Percentiles rank a stretch among this genome's conserved stretches.
phyloP scores from a whole-genome alignment of 228 moss, liverwort and hornwort genomes.

The Sphagnum fallax region DNA sequence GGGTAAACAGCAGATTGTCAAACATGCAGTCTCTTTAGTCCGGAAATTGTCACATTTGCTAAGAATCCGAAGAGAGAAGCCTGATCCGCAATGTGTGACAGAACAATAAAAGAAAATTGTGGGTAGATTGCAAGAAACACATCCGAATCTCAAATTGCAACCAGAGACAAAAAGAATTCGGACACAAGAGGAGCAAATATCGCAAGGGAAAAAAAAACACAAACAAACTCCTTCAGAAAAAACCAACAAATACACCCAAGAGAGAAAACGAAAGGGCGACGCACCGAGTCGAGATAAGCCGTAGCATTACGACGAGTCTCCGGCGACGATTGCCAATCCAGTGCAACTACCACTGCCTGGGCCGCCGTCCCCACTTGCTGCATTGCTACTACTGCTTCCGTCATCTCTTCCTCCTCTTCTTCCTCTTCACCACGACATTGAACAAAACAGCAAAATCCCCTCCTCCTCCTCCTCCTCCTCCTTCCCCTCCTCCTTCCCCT shows the following conservation, averaged over 20 bases:
- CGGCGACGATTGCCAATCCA: conserved; percentile 73
- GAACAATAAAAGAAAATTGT: too few relatives aligned
- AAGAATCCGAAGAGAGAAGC: too few relatives aligned
- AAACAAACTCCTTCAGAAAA: not conserved
- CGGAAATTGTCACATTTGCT: too few relatives aligned
- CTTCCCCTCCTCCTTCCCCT: too few relatives aligned
- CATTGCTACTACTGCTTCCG: conserved; percentile 20
- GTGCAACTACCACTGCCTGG: conserved; percentile 66
- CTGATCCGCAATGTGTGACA: too few relatives aligned
- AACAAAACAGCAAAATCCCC: too few relatives aligned
- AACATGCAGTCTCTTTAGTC: too few relatives aligned
- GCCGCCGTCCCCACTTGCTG: conserved; percentile 63
- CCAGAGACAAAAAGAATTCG: too few relatives aligned
- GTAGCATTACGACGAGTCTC: conserved; percentile 72
- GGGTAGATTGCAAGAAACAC: too few relatives aligned
- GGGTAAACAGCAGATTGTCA: too few relatives aligned
- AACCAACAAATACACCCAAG: not conserved
- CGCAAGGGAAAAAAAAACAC: not conserved
- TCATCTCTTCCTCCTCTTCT: conserved; percentile 21
- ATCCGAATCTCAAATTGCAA: too few relatives aligned
- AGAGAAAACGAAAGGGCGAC: conserved; percentile 4
- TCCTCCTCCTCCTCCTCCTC: too few relatives aligned
- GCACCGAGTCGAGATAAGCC: conserved; percentile 77
- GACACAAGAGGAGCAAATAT: not conserved
- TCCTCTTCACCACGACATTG: conserved; percentile 2